These are phyloP conservation scores for Neurospora crassa DNA, from an alignment of 2,329 filamentous ascomycete genomes.

Conservation along the genomic window DNA sequence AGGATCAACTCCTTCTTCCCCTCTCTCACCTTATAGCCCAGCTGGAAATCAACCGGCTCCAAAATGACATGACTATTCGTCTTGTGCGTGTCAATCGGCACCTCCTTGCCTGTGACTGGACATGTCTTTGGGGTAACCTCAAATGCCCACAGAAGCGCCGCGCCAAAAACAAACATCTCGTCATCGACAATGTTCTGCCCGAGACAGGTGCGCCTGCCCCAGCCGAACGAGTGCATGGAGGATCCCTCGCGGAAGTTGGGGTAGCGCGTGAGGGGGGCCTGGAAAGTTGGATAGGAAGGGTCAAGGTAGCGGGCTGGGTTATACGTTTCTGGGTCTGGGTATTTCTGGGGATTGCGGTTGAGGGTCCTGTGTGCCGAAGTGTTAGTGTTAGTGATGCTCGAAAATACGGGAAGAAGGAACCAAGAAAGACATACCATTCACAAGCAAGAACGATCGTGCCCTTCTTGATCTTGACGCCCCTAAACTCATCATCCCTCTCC, in stretches of 20 bases:
- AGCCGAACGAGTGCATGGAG: slow-evolving; percentile 55
- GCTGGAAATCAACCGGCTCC: slow-evolving; percentile 37
- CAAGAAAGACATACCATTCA: slow-evolving; percentile 32
- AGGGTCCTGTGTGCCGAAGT: slow-evolving; percentile 33
- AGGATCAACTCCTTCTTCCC: background rate
- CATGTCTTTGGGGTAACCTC: slow-evolving; percentile 31
- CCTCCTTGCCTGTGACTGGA: slow-evolving; percentile 29
- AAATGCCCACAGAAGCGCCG: slow-evolving; percentile 40
- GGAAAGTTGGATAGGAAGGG: slow-evolving; percentile 52
- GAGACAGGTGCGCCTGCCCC: slow-evolving; percentile 52
- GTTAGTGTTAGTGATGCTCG: background rate
- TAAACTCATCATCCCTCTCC: slow-evolving; percentile 35
- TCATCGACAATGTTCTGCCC: slow-evolving; percentile 54
- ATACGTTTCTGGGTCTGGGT: slow-evolving; percentile 54
- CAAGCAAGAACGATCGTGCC: slow-evolving; percentile 39
- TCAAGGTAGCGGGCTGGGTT: slow-evolving; percentile 55
- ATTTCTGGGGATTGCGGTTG: slow-evolving; percentile 47
- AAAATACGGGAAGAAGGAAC: background rate
- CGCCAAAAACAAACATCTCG: slow-evolving; percentile 42
- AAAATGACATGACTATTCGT: slow-evolving; percentile 44
- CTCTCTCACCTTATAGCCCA: slow-evolving; percentile 31
- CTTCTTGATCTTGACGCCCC: slow-evolving; percentile 37
- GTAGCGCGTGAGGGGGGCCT: slow-evolving; percentile 52
- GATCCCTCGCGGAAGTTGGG: slow-evolving; percentile 50
- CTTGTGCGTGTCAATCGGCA: slow-evolving; percentile 38